Base-by-base conservation (phyloP, 768 basidiomycete species). In the Albatrellus ellisii region DNA sequence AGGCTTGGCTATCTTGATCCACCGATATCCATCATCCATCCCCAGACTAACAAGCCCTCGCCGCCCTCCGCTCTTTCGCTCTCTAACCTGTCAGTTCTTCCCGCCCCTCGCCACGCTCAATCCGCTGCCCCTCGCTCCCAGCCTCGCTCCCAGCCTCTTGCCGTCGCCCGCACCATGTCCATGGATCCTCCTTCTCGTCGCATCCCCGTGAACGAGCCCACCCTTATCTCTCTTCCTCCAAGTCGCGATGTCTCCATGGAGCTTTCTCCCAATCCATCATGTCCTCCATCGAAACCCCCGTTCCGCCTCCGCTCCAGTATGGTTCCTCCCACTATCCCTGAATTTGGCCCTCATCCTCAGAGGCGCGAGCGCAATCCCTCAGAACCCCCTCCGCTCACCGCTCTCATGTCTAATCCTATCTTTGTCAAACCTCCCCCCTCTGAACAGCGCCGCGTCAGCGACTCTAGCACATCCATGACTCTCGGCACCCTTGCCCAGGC, bases 261-360 rank as follows among this genome's bases (percentile, higher is more conserved):
- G 59, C 52, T 41, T 42, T 51, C 56, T 41, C 52, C 58, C 38
- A n/a, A n/a, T n/a, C n/a, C n/a, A n/a, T n/a, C n/a, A n/a, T n/a
- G n/a, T n/a, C n/a, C n/a, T n/a, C 58, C 35, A 64, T 62, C 34
- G 69, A 72, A 46, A 47, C 59, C 46, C 70, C 75, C 24, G 17
- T 73, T 77, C 54, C 73, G 77, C 25, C 63, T 83, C 66, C 76
- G 80, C 49, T 67, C 79, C 8, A 63, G 82, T 46, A 84, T 82
- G 6, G 84, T 84, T 6, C 78, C 79, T 52, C 78, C 79, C 6
- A 56, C 62, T 15, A 62, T 60, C 12, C 52, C 57, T 15, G 52
- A 47, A 1, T 69, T 70, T 38, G 69, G 69, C 39, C 69, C 70
- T 11, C 55, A 58, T 21, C 64, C 62, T 7, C 54, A 58, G 15